phyloP scores from a whole-genome alignment of 768 basidiomycete genomes.

The Suillus bovinus region DNA sequence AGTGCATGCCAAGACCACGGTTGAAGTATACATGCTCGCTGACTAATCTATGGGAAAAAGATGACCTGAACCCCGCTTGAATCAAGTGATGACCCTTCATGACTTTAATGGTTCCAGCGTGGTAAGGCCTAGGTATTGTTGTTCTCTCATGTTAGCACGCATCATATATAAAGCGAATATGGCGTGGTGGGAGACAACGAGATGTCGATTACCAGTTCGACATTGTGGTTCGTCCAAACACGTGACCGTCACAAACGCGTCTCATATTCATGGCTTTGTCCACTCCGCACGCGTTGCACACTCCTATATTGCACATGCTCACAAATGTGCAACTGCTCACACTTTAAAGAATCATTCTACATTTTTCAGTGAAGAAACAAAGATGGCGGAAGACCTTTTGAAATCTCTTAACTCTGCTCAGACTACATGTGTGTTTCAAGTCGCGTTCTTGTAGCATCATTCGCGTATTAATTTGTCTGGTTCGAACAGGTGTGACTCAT shows the following conservation, averaged over 20 bases:
- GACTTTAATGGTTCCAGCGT: neutral
- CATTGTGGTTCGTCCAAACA: neutral
- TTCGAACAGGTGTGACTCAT: slow-evolving; percentile 60
- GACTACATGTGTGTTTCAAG: slow-evolving; percentile 10
- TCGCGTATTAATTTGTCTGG: neutral
- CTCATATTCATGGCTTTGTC: neutral
- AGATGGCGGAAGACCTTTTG: slow-evolving; percentile 7
- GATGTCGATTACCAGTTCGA: neutral
- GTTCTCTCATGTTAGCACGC: neutral
- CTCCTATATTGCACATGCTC: neutral
- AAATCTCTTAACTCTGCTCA: slow-evolving; percentile 14
- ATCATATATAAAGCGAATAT: neutral
- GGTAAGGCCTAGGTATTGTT: neutral
- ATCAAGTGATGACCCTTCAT: too few relatives aligned
- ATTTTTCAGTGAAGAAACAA: too few relatives aligned
- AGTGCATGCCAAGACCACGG: neutral
- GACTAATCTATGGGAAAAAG: neutral
- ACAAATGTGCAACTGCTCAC: neutral
- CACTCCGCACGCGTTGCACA: neutral
- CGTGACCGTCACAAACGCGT: slow-evolving; percentile 11
- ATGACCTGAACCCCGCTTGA: too few relatives aligned
- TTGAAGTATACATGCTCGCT: neutral
- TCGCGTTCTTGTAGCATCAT: neutral
- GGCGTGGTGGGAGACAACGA: neutral
- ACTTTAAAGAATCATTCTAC: too few relatives aligned